A percentile compares a stretch with the other conserved stretches of the same genome.
Conservation (phyloP, 1,284 basidiomycete species). For the Tremellales sp. region DNA sequence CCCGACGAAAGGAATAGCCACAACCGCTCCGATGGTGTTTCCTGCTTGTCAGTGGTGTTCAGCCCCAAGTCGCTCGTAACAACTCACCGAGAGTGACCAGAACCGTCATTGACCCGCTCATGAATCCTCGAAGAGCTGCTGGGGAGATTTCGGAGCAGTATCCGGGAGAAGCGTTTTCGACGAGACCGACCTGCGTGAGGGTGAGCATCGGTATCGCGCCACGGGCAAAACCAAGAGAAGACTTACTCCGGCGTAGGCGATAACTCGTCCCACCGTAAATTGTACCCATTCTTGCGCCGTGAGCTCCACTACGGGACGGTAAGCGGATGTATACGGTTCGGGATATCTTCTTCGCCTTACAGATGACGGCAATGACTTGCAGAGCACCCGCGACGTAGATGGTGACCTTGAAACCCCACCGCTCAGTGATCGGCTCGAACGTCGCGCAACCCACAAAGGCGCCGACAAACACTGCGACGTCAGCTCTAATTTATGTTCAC, state of each 20-base stretch:
- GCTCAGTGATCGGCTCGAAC: slow-evolving; percentile 7
- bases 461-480: no score
- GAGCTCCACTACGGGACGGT: slow-evolving; percentile 11
- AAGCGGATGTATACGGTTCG: no score
- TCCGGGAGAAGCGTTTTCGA: slow-evolving; percentile 1
- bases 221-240: no score
- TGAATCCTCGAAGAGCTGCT: slow-evolving; percentile 16
- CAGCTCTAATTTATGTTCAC: no score
- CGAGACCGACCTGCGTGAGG: no score
- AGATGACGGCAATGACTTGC: slow-evolving; percentile 12
- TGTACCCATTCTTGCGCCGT: slow-evolving; percentile 2
- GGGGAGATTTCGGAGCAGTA: slow-evolving; percentile 21
- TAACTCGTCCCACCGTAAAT: slow-evolving; percentile 10
- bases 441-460: slow-evolving; percentile 2
- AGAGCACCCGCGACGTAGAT: slow-evolving; percentile 2
- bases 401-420: slow-evolving; percentile 4
- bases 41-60: no score
- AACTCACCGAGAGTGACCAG: slow-evolving; percentile 9
- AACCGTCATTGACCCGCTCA: slow-evolving; percentile 14
- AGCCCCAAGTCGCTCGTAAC: no score
- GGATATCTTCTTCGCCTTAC: no score
- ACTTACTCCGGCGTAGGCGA: slow-evolving; percentile 9
- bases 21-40: slow-evolving; percentile 8
- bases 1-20: slow-evolving; percentile 10
- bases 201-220: no score